Conservation (phyloP, 2,329 filamentous ascomycete species). For the Aspergillus fischeri region DNA sequence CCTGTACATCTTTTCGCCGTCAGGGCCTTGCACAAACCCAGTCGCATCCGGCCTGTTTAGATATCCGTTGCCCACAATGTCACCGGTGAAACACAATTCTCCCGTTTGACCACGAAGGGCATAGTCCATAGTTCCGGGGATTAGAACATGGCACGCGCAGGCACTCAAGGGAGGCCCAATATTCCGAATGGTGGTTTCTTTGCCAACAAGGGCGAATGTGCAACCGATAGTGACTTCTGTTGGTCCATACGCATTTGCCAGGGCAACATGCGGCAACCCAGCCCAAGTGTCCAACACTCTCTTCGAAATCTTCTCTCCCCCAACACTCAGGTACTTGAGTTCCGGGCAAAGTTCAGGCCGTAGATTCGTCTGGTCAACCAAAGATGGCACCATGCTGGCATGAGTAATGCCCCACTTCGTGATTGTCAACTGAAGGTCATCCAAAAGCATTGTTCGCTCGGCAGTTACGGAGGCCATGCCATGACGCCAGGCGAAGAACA, state of each 20-base stretch:
- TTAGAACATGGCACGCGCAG: slow-evolving; percentile 23
- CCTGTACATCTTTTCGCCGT: slow-evolving; percentile 59
- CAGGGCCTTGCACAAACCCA: slow-evolving; percentile 15
- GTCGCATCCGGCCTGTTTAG: slow-evolving; percentile 26
- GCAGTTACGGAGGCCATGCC: slow-evolving; percentile 26
- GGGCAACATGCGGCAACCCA: slow-evolving; percentile 16
- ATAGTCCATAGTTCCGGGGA: slow-evolving; percentile 21
- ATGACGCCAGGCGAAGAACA: slow-evolving; percentile 29
- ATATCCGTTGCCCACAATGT: slow-evolving; percentile 26
- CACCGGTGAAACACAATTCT: slow-evolving; percentile 27
- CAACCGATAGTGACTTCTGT: slow-evolving; percentile 35
- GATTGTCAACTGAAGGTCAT: slow-evolving; percentile 22
- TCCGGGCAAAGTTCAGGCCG: slow-evolving; percentile 22
- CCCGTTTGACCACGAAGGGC: slow-evolving; percentile 25
- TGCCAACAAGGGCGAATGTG: slow-evolving; percentile 23
- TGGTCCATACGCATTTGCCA: slow-evolving; percentile 33
- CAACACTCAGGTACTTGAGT: slow-evolving; percentile 27
- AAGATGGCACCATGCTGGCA: slow-evolving; percentile 28
- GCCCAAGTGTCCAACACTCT: slow-evolving; percentile 30
- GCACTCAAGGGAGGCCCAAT: slow-evolving; percentile 27
- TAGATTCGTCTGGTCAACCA: slow-evolving; percentile 22
- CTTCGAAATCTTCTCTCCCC: slow-evolving; percentile 35
- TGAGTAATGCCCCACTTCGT: slow-evolving; percentile 27
- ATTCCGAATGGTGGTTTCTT: slow-evolving; percentile 24
- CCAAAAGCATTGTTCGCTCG: slow-evolving; percentile 23